Evolutionary conservation across 1,284 basidiomycete genomes (phyloP), one percentile per base, ranked within the genome.

Genomic region (Puccinia horiana): DNA sequence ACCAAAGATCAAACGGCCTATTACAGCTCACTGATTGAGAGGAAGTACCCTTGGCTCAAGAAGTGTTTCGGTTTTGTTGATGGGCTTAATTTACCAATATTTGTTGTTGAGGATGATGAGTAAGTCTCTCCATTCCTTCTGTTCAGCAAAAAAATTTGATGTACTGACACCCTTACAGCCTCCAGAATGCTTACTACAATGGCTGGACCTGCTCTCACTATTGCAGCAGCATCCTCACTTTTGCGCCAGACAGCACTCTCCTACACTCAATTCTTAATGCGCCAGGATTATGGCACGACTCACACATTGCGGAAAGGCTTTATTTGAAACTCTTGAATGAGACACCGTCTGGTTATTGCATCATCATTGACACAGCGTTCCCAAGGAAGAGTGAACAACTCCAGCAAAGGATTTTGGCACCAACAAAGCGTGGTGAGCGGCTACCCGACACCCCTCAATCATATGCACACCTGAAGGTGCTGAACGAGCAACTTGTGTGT

Each of bases 261-360:
- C 88, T 89, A 84, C 85, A 83, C 12, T 84, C 82, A 8, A 82
- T 84, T 6, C 58, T 88, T n/a, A n/a, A n/a, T n/a, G n/a, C n/a
- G n/a, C n/a, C 44, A 90, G 89, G 89, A 0, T 90, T 89, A 78
- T 90, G 89, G 89, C 89, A 90, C 85, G 88, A 90, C 83, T 86
- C 89, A 5, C 84, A 84, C 26, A 86, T 89, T 76, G 88, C 89
- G 0, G 84, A 83, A 0, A 86, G 85, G 0, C 87, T 90, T 5
- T 90, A 88, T 81, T 69, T 87, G 9, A 86, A 87, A 35, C 85
- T 90, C 0, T 83, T 76, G 0, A 84, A 72, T 1, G 12, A 83
- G 1, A 88, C 87, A 3, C 88, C 88, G 0, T 84, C 86, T 0
- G 88, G 88, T 0, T 90, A 84, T 83, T 89, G 88, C 75, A 85